Evolutionary conservation across 495 filamentous ascomycete genomes (phyloP).

Genomic region (Talaromyces liani): DNA sequence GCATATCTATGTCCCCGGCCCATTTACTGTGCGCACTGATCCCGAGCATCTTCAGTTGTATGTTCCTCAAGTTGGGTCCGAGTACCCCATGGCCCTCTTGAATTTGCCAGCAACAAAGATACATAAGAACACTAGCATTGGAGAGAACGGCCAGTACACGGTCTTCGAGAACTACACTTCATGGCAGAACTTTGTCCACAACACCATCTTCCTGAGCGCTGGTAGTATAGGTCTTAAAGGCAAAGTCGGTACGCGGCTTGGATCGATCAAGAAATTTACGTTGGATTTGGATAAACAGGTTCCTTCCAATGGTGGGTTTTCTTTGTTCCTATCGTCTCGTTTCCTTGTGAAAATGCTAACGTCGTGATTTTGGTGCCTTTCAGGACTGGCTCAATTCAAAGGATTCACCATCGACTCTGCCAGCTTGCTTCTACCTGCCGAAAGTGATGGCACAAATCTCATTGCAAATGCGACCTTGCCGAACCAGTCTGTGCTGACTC

Average conservation of each 20-base stretch:
- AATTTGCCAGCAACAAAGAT: slow-evolving; percentile 30
- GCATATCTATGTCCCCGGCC: slow-evolving; percentile 16
- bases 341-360: background rate
- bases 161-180: slow-evolving; percentile 29
- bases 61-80: slow-evolving; percentile 6
- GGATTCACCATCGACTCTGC: slow-evolving; percentile 37
- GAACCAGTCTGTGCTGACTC: slow-evolving; percentile 37
- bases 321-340: slow-evolving; percentile 13
- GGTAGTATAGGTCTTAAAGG: slow-evolving; percentile 7
- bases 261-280: slow-evolving; percentile 24
- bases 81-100: slow-evolving; percentile 23
- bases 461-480: slow-evolving; percentile 28
- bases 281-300: slow-evolving; percentile 27
- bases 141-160: slow-evolving; percentile 26
- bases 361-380: background rate
- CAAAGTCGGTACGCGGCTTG: slow-evolving; percentile 9
- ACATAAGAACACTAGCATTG: slow-evolving; percentile 28
- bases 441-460: slow-evolving; percentile 28
- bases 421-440: slow-evolving; percentile 29
- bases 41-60: slow-evolving; percentile 3
- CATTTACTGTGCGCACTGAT: slow-evolving; percentile 14
- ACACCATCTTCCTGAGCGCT: slow-evolving; percentile 13
- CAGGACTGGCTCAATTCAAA: slow-evolving; percentile 31
- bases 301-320: slow-evolving; percentile 27
- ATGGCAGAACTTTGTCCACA: slow-evolving; percentile 25